Evolutionary conservation across 768 basidiomycete species (phyloP), one percentile per base, ranked within the genome.

Genomic region (Trametes cinnabarina): DNA sequence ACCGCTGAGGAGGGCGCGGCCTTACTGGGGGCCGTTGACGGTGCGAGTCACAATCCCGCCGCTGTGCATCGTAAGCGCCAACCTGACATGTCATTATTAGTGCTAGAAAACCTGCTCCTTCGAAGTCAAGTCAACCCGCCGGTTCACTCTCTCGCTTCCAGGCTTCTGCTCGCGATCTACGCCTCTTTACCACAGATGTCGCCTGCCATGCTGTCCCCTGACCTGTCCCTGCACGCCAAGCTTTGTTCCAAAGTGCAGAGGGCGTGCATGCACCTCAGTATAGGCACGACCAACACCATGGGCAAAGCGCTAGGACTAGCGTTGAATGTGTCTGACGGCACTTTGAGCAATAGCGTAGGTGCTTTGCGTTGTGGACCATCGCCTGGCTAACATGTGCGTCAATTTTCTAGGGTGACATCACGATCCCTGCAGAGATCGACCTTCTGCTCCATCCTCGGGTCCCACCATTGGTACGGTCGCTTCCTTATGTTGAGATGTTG

Each of bases 391-490:
- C 30, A 10, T n/a, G n/a, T 37, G 40, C 47, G 19, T 6, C 22
- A 19, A 20, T 25, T 50, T 40, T 12, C 19, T 14, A 58, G 57
- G 42, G 47, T 17, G 22, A 37, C 7, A 34, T 57, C 15, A n/a
- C 48, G 44, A 32, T 59, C 19, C 40, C 41, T 7, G 28, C 55
- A 20, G 72, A 73, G 34, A 66, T 88, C 46, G 88, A 90, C 56
- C 68, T 86, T 25, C 72, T 92, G 22, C 67, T 94, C 11, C 92
- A 94, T 65, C 91, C 92, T 44, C 86, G 90, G 20, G 77, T 89
- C 4, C 92, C 92, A 9, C 88, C 91, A 8, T 71, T 90, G 12
- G 76, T 91, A 51, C 83, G 87, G 43, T 77, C 86, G 3, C 69
- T 88, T 55, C 88, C 90, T 15, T 76, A 80, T 28, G 67, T 88